Base-by-base conservation (phyloP, 2,329 filamentous ascomycete genomes). In the Colletotrichum horii region DNA sequence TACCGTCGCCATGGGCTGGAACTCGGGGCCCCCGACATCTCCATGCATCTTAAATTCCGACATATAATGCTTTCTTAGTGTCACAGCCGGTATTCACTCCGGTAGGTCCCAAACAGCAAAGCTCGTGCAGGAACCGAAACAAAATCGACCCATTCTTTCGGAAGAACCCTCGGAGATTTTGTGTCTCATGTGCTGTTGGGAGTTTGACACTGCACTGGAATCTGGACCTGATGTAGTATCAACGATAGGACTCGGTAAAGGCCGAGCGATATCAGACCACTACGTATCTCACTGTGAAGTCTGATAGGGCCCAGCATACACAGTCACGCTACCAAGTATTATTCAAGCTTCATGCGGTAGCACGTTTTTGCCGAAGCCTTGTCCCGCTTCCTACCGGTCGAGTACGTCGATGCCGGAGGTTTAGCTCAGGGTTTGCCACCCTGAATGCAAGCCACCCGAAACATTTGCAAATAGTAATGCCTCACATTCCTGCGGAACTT, bases 401-500 rank as follows among this genome's bases (percentile, higher is more conserved):
- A 52, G 43, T 24, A 24, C n/a, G 24, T 22, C 11, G 0, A 22
- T 4, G 11, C 11, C 43, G n/a, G 43, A 3, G 43, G 2, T 22
- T 52, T 11, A 8, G 43, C 12, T 52, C 43, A 52, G 43, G 6
- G n/a, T 8, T 52, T 52, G 43, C 43, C 43, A 52, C 43, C 43
- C 43, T 52, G 4, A 22, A 52, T 52, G 43, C 43, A 52, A 52
- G 43, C 43, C n/a, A 8, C 43, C 43, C 43, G 43, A 52, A 48
- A n/a, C 19, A 0, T 48, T 48, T 2, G 19, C n/a, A 4, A 22
- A 1, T 8, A 52, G n/a, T 8, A 0, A 52, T 8, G 43, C 43
- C 6, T 52, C 43, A 52, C 2, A 14, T 2, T 52, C 11, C 6
- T 4, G 1, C 43, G 43, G 43, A 22, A 52, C 0, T 52, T 52